These are phyloP conservation scores for Penstemon davidsonii DNA, from an alignment of 257 asterid species.

Conservation along the genomic window DNA sequence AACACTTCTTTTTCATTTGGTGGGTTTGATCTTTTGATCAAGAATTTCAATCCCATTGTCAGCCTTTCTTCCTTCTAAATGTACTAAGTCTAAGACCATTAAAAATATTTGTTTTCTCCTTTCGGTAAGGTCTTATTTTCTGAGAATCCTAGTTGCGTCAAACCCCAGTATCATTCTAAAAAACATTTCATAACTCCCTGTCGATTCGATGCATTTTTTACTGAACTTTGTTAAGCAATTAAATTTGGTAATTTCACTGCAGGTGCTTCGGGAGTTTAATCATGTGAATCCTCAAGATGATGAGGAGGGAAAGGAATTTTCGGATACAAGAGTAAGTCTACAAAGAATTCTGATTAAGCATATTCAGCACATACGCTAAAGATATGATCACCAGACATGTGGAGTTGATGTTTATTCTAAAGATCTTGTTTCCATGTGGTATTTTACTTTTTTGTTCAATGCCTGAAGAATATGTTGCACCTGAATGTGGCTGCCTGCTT, in stretches of 20 bases:
- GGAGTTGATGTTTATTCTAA: constrained; percentile 15
- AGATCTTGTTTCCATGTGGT: constrained; percentile 13
- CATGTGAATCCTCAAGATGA: constrained; percentile 98
- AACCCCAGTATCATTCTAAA: no score
- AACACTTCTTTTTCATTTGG: neutral
- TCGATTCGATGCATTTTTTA: constrained; percentile 13
- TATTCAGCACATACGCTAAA: neutral
- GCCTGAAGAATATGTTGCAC: constrained; percentile 77
- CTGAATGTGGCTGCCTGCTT: constrained; percentile 98
- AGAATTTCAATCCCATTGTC: no score
- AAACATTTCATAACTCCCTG: neutral
- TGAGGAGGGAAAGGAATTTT: constrained; percentile 93
- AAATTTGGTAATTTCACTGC: constrained; percentile 26
- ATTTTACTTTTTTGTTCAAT: constrained; percentile 28
- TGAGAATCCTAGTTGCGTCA: no score
- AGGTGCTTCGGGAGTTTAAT: constrained; percentile 96
- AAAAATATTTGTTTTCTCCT: no score
- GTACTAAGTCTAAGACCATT: no score
- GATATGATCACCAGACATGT: constrained; percentile 9
- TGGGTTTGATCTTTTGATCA: neutral
- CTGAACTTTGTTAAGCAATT: constrained; percentile 2
- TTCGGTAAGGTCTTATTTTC: no score
- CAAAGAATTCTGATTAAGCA: constrained; percentile 20
- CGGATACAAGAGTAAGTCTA: constrained; percentile 74
- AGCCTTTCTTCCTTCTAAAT: no score